Evolutionary conservation across 208 protist genomes (phyloP), one percentile per base, ranked within the genome.

Genomic region (Phytomonas francai): DNA sequence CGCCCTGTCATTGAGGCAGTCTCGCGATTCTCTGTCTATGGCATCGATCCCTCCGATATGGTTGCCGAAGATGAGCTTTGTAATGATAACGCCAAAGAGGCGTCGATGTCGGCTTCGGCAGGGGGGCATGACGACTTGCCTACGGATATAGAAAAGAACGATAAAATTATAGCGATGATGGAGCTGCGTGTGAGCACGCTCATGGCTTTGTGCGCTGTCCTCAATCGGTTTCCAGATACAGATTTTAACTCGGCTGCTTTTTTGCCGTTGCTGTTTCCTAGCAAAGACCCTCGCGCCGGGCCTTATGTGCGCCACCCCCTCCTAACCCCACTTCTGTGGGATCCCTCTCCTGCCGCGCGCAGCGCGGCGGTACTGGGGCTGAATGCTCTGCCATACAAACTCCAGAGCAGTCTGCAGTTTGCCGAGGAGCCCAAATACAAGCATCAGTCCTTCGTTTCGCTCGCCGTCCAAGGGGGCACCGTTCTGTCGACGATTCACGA

Each of bases 231-330:
- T 72, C 42, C 75, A 16, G 76, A 78, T n/a, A 58, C 64, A n/a
- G 42, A 72, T 3, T 81, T 93, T 45, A 88, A 91, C 64, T 70
- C 76, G 16, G 71, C 76, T 25, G 68, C 60, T 9, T 88, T 83
- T 66, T 64, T 93, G 11, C 83, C 88, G 16, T 33, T 83, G 36
- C 67, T 93, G 2, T 93, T 93, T 70, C 88, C 84, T 6, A 79
- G 83, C 49, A 76, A 79, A 49, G 85, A 90, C 61, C 71, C 81
- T n/a, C 72, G 81, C 42, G 33, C 70, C 42, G 69, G 78, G 14
- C 63, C 65, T 12, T 39, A 58, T 19, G 68, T 66, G 22, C 78
- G 70, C 29, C 84, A 90, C 56, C 88, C 88, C 8, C 71, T 92
- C n/a, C 78, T 94, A 27, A 82, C 77, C 19, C 88, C 88, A 16